Conservation (phyloP, 2,329 filamentous ascomycete species). For the Ophiostoma angusticollis region DNA sequence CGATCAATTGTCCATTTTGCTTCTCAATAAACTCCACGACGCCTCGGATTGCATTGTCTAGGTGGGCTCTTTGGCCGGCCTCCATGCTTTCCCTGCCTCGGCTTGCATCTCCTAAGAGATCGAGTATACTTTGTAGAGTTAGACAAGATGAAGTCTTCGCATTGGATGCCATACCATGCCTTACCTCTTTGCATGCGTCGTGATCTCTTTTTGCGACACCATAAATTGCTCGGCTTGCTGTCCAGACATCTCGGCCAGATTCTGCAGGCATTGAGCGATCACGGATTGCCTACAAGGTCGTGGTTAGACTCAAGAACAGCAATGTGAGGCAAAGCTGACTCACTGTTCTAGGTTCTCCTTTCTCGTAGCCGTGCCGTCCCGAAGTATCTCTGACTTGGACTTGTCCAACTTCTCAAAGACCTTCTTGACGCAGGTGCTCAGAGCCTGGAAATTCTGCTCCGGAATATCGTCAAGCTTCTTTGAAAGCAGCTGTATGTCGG, state of each 20-base stretch:
- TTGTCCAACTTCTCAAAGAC: conserved; percentile 7
- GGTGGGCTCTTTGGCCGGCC: too few species aligned
- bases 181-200: not conserved
- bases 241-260: not conserved
- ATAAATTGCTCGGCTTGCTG: conserved; percentile 1
- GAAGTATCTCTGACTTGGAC: not conserved
- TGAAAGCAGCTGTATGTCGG: conserved; percentile 1
- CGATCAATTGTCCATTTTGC: too few species aligned
- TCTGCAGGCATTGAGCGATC: conserved; percentile 3
- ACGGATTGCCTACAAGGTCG: not conserved
- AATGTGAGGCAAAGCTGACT: not conserved
- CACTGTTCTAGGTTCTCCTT: conserved; percentile 4
- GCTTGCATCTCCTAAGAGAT: not conserved
- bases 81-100: too few species aligned
- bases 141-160: not conserved
- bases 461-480: conserved; percentile 8
- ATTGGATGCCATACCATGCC: not conserved
- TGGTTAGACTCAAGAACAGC: too few species aligned
- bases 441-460: conserved; percentile 10
- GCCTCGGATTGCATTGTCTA: too few species aligned
- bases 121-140: not conserved
- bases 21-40: too few species aligned
- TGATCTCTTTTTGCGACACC: not conserved
- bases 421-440: conserved; percentile 9
- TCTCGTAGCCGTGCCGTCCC: not conserved